A percentile compares a stretch with the other conserved stretches of the same genome.
Evolutionary conservation across 1,284 basidiomycete genomes (phyloP).

Genomic region (Gomphus bonarii): DNA sequence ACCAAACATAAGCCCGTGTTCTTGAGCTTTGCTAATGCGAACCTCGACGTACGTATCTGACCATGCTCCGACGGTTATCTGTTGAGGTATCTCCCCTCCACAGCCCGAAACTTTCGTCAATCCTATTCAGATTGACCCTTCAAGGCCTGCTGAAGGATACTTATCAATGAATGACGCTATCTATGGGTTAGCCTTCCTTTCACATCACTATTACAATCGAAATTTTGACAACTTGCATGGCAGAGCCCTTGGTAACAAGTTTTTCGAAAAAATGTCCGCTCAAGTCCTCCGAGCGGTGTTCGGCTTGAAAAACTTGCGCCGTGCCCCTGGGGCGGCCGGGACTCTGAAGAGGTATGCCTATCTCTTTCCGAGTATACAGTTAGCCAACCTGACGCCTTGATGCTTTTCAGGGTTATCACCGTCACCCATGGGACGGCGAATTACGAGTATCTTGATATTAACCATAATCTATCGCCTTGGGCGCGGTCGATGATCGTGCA

Average conservation of each 20-base stretch:
- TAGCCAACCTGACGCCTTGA: slow-evolving; percentile 3
- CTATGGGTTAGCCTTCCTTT: slow-evolving; percentile 28
- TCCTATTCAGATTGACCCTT: slow-evolving; percentile 35
- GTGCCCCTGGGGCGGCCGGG: slow-evolving; percentile 44
- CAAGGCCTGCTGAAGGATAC: slow-evolving; percentile 37
- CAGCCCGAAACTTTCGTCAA: slow-evolving; percentile 41
- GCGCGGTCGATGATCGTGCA: slow-evolving; percentile 39
- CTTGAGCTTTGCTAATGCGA: slow-evolving; percentile 47
- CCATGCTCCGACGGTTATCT: background rate
- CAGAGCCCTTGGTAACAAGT: slow-evolving; percentile 42
- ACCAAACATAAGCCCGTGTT: slow-evolving; percentile 43
- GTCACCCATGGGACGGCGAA: slow-evolving; percentile 22
- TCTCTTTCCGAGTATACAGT: slow-evolving; percentile 6
- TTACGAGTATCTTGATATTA: slow-evolving; percentile 36
- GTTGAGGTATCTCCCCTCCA: background rate
- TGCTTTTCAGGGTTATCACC: slow-evolving; percentile 23
- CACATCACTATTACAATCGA: background rate
- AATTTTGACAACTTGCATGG: background rate
- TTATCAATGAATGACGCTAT: slow-evolving; percentile 41
- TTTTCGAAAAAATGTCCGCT: slow-evolving; percentile 28
- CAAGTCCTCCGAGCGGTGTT: slow-evolving; percentile 41
- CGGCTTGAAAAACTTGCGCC: slow-evolving; percentile 35
- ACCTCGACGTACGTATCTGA: slow-evolving; percentile 37
- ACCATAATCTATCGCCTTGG: slow-evolving; percentile 38
- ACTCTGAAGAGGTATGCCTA: slow-evolving; percentile 32